Base-by-base conservation (phyloP, 2,329 filamentous ascomycete genomes). In the Penicillium sumatraense region DNA sequence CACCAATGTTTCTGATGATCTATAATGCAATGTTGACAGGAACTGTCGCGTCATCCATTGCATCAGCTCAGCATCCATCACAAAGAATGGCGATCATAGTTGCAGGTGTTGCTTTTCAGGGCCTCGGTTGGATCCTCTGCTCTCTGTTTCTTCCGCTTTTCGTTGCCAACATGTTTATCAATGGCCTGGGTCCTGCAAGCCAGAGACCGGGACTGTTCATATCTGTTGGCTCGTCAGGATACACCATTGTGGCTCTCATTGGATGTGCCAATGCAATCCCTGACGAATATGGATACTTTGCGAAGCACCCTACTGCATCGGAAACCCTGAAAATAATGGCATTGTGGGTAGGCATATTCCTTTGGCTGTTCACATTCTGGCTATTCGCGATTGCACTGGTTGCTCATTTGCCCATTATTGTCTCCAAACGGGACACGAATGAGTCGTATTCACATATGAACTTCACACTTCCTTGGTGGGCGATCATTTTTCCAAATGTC, bases 1-100 rank as follows among this genome's bases (percentile, higher is more conserved):
- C 46, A 49, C 46, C 46, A 49, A 49, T 49, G 46, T 49, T 49
- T 49, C 29, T 49, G 31, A 49, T 49, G 46, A 49, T 49, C 26
- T 49, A 5, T 24, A 49, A 49, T 9, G 46, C 46, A 29, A 49
- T 49, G 46, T 26, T 49, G 46, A 49, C 46, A 20, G 46, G 46
- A 20, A 49, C 46, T 24, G 21, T 49, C 20, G 46, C 46, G 31
- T 49, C 46, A 18, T 49, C 20, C 26, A 38, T 49, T 38, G 46
- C 46, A 49, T 29, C 46, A 49, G n/a, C 36, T 24, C 46, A 49
- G 46, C 46, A 29, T 49, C 21, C 20, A 13, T 49, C 46, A 27
- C 46, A 49, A 49, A 20, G 46, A 49, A 49, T 49, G 46, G 20
- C 16, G 13, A 49, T 49, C 20, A 49, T 49, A 31, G 46, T 49